phyloP scores from a whole-genome alignment of 2,329 filamentous ascomycete genomes.

The Aureobasidium sp. region DNA sequence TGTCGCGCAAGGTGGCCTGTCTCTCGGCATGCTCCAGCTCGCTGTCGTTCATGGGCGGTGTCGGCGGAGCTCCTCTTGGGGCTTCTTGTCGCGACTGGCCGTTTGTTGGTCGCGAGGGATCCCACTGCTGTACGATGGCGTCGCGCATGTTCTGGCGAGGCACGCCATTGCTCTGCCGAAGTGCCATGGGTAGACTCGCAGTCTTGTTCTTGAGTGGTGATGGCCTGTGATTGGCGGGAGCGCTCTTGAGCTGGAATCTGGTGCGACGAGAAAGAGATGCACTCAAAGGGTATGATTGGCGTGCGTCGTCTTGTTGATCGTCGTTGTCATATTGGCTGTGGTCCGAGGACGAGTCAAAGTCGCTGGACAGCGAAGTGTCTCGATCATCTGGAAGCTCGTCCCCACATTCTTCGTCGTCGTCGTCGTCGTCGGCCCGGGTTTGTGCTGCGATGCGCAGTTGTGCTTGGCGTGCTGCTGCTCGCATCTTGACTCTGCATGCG shows the following conservation, averaged over 20 bases:
- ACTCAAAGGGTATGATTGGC: no score
- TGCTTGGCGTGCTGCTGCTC: conserved; percentile 15
- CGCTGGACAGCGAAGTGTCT: neutral
- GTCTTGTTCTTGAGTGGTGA: neutral
- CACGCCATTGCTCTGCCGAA: conserved; percentile 12
- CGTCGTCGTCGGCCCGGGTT: neutral
- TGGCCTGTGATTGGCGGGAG: neutral
- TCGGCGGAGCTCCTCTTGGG: conserved; percentile 20
- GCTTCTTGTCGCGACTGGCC: neutral
- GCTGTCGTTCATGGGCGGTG: conserved; percentile 43
- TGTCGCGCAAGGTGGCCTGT: conserved; percentile 40
- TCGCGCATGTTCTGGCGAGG: conserved; percentile 18
- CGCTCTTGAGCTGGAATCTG: neutral
- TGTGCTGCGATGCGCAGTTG: neutral
- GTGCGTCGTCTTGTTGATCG: neutral
- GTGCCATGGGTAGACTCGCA: neutral
- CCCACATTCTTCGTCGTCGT: no score
- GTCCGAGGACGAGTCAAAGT: neutral
- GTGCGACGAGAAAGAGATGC: no score
- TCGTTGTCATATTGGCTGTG: neutral
- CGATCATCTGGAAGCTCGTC: neutral
- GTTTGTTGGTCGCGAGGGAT: neutral
- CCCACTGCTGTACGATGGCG: conserved; percentile 21
- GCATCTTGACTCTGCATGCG: neutral
- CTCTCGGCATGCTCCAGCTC: conserved; percentile 40